Base-by-base conservation (phyloP, 2,329 filamentous ascomycete genomes). In the Exophiala xenobiotica region DNA sequence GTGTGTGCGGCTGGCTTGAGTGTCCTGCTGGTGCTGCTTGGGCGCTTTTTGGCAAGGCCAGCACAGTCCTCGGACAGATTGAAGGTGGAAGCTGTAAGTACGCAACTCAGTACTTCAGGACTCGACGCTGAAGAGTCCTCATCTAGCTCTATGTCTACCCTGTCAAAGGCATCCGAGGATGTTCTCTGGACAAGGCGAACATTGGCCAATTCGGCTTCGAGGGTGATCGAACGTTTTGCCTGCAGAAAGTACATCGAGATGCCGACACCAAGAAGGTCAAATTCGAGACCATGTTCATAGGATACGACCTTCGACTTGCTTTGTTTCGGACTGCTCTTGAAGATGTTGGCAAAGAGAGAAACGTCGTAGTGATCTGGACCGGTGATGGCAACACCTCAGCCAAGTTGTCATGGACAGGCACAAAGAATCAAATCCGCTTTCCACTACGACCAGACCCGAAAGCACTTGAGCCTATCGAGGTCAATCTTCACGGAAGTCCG, bases 221-320 rank as follows among this genome's bases (percentile, higher is more conserved):
- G 12, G 46, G 46, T 12, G 46, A 49, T 27, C 37, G 46, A 8
- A 49, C 46, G 18, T 49, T 49, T 22, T 40, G 46, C 37, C 38
- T 49, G 22, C 46, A 49, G 39, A 60, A 56, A 33, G 44, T 58
- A 16, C 49, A 56, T 20, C 12, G 14, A 24, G 24, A 48, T 18
- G 56, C 60, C 14, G 55, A 63, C 16, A 56, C 56, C 19, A 38
- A 47, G 11, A 31, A 51, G 12, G 7, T 40, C 3, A 49, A 52
- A 5, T 57, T 54, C 14, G 49, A 57, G 0, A 51, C 46, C 2
- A 57, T 66, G 24, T 61, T 55, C 3, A 63, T 66, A 6, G 46
- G 46, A 6, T 49, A 49, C 19, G 12, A 24, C 22, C 46, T 49
- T 3, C 16, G 26, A 12, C 33, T 49, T 6, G 33, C 46, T 6